Percentiles rank a stretch among this genome's conserved stretches.
Conservation (phyloP, 805 yeast genomes). For the Tetrapisispora namnaoensis region DNA sequence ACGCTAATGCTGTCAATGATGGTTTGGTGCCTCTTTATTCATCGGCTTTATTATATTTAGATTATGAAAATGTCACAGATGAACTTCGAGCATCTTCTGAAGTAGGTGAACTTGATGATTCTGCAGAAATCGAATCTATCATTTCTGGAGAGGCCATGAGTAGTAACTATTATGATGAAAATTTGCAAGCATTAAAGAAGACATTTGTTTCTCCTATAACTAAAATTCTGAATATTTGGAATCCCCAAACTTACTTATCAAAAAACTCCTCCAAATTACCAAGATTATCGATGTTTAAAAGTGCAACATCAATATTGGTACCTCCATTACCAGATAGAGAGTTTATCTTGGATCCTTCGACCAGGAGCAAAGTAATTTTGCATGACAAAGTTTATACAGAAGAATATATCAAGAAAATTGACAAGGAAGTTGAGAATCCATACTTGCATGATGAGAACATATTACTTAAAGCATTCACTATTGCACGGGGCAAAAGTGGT, state of each 20-base stretch:
- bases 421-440: conserved; percentile 7
- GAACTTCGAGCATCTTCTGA: conserved; percentile 21
- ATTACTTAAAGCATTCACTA: conserved; percentile 29
- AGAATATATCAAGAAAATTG: conserved; percentile 36
- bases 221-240: conserved; percentile 36
- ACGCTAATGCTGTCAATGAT: conserved; percentile 69
- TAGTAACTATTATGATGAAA: background rate
- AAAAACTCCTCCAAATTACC: conserved; percentile 35
- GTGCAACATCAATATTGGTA: conserved; percentile 54
- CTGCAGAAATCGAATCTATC: background rate
- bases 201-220: conserved; percentile 35
- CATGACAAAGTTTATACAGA: conserved; percentile 59
- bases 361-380: conserved; percentile 48
- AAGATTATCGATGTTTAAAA: conserved; percentile 56
- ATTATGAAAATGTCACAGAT: conserved; percentile 42
- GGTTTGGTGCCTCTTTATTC: conserved; percentile 78
- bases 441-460: conserved; percentile 17
- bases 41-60: conserved; percentile 56
- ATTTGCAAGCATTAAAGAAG: conserved; percentile 13
- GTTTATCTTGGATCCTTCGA: conserved; percentile 53
- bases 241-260: conserved; percentile 17
- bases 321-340: conserved; percentile 62
- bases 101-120: background rate
- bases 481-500: conserved; percentile 41
- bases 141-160: background rate